A percentile compares a stretch with the other conserved stretches of the same genome.
Conservation (phyloP, 306 rosid species). For the Castanopsis chinensis region DNA sequence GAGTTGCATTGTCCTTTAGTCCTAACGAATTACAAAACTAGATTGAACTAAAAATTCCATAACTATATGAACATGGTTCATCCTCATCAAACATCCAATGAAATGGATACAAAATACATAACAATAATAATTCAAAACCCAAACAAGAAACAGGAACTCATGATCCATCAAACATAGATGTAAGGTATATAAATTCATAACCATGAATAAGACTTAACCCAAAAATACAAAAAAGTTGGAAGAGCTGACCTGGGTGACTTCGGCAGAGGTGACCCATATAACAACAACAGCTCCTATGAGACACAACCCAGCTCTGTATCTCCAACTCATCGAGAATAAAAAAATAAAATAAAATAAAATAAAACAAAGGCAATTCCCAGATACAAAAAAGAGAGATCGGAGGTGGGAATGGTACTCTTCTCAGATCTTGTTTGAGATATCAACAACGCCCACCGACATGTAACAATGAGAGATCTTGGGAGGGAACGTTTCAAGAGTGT, state of each 20-base stretch:
- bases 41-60: background rate
- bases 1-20: background rate
- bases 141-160: background rate
- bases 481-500: constrained; percentile 14
- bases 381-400: constrained; percentile 34
- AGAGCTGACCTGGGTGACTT: constrained; percentile 83
- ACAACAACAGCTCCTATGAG: constrained; percentile 79
- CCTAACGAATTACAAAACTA: background rate
- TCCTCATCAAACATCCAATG: background rate
- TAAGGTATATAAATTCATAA: background rate
- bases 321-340: constrained; percentile 64
- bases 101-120: background rate
- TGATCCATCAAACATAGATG: constrained; percentile 9
- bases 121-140: background rate
- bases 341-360: too few relatives aligned
- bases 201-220: background rate
- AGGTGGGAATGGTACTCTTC: background rate
- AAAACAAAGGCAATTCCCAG: constrained; percentile 25
- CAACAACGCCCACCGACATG: constrained; percentile 17
- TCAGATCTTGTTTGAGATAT: constrained; percentile 34
- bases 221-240: background rate
- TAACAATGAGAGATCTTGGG: constrained; percentile 28
- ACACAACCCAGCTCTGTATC: constrained; percentile 75
- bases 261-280: constrained; percentile 96
- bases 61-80: background rate